Evolutionary conservation across 805 yeast genomes (phyloP), one percentile per base, ranked within the genome.

Genomic region (Cyberlindnera suaveolens): DNA sequence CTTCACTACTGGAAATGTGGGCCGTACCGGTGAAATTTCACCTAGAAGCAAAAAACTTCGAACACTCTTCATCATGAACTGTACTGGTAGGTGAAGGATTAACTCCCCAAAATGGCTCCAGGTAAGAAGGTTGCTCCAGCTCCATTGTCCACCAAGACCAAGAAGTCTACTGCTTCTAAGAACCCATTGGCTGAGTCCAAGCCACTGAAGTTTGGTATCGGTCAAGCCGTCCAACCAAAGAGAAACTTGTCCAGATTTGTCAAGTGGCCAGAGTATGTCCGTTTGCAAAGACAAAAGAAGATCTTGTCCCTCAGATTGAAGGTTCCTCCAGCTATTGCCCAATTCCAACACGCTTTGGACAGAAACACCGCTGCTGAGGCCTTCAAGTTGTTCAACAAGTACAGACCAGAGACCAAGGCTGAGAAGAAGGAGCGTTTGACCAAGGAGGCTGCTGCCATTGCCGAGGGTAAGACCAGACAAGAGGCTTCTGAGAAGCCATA

Each of bases 371-470:
- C 99, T 65, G 77, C 96, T 63, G 95, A 86, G 75, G 78, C 96
- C 62, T 86, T 91, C 83, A 90, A 90, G 81, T 82, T 91, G 65
- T 83, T 91, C 78, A 89, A 89, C 95, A 91, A 93, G 80, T 91
- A 91, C 88, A 84, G 96, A 78, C 98, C 99, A 68, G 99, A 91
- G 81, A 86, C 96, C 56, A 66, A 82, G 66, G 84, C 89, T 68
- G 96, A 93, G 80, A 91, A 91, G 96, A 89, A 89, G 83, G 96
- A 88, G 79, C 89, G 99, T 80, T 83, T 91, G 67, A 84, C 93
- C 75, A 87, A 86, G 78, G 98, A 93, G 79, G 96, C 99, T 58
- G 96, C 96, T 65, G 98, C 96, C 62, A 81, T 90, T 66, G 96
- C 96, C 54, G 96, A 88, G 68, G 98, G 98, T 72, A 89, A 90